Evolutionary conservation across 2,329 filamentous ascomycete genomes (phyloP), one percentile per base, ranked within the genome.

Genomic region (Gyromitra esculenta): DNA sequence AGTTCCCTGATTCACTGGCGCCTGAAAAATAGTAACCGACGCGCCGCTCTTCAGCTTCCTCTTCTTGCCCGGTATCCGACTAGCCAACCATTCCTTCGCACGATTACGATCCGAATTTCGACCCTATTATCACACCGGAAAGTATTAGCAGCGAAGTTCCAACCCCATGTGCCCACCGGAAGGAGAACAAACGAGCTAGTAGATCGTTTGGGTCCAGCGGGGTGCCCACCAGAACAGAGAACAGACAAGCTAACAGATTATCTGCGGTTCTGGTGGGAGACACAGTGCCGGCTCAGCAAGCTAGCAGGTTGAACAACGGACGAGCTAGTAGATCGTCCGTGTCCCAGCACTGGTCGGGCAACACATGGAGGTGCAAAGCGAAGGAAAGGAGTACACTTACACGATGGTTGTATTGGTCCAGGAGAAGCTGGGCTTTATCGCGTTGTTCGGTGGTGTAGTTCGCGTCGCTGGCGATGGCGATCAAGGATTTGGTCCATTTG

Each of bases 1-100:
- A 1, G 56, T 62, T 8, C 57, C 56, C 25, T 63, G 56, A 5
- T 54, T 62, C 31, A 71, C 57, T 7, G 57, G 67, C 9, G 56
- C 67, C 18, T 72, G 50, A 8, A 64, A 64, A n/a, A 70, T 72
- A 3, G 39, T 72, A 13, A 72, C 15, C 25, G 69, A 71, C 13
- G 56, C 45, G 45, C 67, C 67, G 13, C 31, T 54, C 37, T 63
- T 71, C 56, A 52, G 31, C 37, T 66, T 73, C 31, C 50, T 64
- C 18, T 59, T 73, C 25, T 60, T 73, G 6, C n/a, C 66, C 25
- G 43, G 31, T n/a, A 54, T 31, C 9, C 25, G 41, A 9, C 13
- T 13, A 21, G 48, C 4, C n/a, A 66, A 52, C 69, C 69, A 73
- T 43, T 73, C 62, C 11, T 52, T 37, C 1, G 62, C 69, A 13